Evolutionary conservation across 192 early-diverging fungal species (phyloP).

Genomic region (Haplosporangium gracile): DNA sequence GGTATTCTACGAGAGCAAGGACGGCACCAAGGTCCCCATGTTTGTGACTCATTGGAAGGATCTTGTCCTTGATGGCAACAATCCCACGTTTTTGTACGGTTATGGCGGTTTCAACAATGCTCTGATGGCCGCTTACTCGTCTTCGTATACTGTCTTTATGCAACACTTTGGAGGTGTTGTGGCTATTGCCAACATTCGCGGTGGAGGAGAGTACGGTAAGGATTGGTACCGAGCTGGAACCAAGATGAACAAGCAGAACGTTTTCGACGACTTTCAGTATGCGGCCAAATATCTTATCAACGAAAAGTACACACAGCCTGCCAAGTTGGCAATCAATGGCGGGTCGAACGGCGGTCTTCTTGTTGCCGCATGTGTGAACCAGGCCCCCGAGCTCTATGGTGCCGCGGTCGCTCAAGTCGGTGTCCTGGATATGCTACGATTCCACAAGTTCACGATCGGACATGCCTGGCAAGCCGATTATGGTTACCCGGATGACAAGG

Average conservation of each 20-base stretch:
- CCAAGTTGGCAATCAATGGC: conserved; percentile 71
- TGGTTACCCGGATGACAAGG: conserved; percentile 72
- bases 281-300: conserved; percentile 72
- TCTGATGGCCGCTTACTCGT: conserved; percentile 61
- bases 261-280: conserved; percentile 81
- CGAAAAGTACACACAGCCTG: conserved; percentile 67
- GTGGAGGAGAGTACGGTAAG: conserved; percentile 75
- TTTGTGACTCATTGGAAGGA: conserved; percentile 72
- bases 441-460: conserved; percentile 86
- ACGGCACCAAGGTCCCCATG: conserved; percentile 76
- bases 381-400: conserved; percentile 81
- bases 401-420: conserved; percentile 74
- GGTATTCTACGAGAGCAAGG: conserved; percentile 74
- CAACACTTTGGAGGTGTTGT: conserved; percentile 70
- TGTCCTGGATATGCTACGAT: conserved; percentile 78
- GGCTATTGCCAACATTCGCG: conserved; percentile 76
- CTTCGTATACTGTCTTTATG: conserved; percentile 58
- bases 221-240: conserved; percentile 66
- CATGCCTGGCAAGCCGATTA: conserved; percentile 78
- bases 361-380: conserved; percentile 78
- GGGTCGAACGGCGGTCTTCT: conserved; percentile 81
- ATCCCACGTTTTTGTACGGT: conserved; percentile 73
- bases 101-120: conserved; percentile 77
- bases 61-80: conserved; percentile 62
- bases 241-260: conserved; percentile 75